phyloP scores from a whole-genome alignment of 2,329 filamentous ascomycete genomes.

The Sporothrix dimorphospora region DNA sequence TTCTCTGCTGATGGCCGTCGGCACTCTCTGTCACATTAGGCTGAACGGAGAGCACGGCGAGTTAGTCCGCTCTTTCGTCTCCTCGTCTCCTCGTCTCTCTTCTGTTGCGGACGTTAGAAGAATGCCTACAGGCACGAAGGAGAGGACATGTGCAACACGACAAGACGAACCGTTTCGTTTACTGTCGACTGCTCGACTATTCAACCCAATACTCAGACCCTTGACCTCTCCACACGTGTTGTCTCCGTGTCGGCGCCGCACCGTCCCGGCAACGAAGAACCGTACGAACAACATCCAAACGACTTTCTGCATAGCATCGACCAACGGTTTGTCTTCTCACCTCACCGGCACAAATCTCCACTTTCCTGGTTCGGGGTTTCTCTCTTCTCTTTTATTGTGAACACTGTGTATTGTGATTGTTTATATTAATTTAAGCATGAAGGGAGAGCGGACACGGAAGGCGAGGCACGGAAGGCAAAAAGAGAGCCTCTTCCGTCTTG shows the following conservation, averaged over 20 bases:
- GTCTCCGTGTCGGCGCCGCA: neutral
- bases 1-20: neutral
- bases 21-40: neutral
- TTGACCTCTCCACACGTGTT: neutral
- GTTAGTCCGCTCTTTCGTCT: neutral
- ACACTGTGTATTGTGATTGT: neutral
- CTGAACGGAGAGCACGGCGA: constrained; percentile 11
- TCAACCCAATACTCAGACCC: neutral
- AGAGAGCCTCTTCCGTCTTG: constrained; percentile 11
- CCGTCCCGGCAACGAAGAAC: neutral
- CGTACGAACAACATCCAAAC: neutral
- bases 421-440: neutral
- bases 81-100: neutral
- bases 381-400: neutral
- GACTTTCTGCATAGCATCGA: neutral
- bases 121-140: neutral
- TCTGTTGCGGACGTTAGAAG: neutral
- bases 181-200: neutral
- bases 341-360: neutral
- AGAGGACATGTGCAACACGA: neutral
- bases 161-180: neutral
- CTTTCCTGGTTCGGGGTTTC: constrained; percentile 2
- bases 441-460: neutral
- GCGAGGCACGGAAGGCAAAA: neutral
- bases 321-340: neutral